Evolutionary conservation across 108 stramenopile genomes (phyloP).

Genomic region (Nannochloropsis granulata): DNA sequence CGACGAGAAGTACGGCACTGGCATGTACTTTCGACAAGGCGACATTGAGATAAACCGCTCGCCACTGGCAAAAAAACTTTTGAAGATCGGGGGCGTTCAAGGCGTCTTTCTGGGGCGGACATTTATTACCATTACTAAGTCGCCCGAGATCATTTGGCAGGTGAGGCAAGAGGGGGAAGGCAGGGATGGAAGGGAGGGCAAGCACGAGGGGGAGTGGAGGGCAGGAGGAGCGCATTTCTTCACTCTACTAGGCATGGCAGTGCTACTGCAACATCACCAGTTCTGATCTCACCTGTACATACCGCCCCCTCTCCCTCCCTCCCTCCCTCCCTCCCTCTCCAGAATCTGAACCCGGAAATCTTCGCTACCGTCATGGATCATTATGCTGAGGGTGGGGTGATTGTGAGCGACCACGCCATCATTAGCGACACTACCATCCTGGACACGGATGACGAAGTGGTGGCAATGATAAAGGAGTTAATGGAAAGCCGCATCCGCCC

Average conservation of each 20-base stretch:
- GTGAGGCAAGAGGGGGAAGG: neutral
- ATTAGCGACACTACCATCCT: constrained; percentile 82
- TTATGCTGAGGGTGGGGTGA: constrained; percentile 49
- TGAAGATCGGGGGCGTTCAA: constrained; percentile 67
- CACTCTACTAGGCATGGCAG: too few species aligned
- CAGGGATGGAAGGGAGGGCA: neutral
- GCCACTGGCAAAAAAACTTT: constrained; percentile 61
- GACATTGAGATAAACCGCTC: constrained; percentile 51
- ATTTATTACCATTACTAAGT: constrained; percentile 94
- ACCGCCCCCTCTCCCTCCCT: too few species aligned
- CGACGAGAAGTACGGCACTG: constrained; percentile 50
- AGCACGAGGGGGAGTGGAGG: neutral
- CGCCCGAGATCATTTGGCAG: neutral
- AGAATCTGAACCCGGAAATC: constrained; percentile 53
- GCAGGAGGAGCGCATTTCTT: too few species aligned
- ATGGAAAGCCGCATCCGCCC: constrained; percentile 89
- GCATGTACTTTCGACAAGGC: constrained; percentile 44
- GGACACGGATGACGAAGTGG: constrained; percentile 87
- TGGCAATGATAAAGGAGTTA: constrained; percentile 97
- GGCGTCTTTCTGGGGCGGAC: constrained; percentile 78
- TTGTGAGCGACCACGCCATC: constrained; percentile 46
- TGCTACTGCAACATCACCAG: too few species aligned
- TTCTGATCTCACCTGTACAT: too few species aligned
- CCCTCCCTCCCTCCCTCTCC: neutral
- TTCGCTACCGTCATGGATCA: constrained; percentile 84